Evolutionary conservation across 192 early-diverging fungal species (phyloP).

Genomic region (Gaertneriomyces semiglobifer): DNA sequence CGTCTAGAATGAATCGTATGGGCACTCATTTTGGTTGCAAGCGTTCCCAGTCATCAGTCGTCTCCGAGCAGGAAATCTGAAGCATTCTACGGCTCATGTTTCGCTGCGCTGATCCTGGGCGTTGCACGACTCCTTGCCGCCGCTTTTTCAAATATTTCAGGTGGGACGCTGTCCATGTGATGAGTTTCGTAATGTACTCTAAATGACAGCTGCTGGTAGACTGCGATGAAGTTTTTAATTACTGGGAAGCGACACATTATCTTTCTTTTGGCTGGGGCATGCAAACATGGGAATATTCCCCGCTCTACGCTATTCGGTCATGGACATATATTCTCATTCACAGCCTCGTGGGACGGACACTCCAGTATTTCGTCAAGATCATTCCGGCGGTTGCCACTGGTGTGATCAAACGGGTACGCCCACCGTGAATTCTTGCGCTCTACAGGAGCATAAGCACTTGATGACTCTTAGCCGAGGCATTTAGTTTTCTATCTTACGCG

Average conservation of each 20-base stretch:
- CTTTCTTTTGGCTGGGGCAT: slow-evolving; percentile 76
- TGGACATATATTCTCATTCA: slow-evolving; percentile 75
- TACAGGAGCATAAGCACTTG: no score
- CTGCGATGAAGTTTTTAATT: slow-evolving; percentile 94
- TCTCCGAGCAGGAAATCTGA: no score
- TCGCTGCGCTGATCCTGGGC: slow-evolving; percentile 54
- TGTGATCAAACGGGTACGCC: no score
- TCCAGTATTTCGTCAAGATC: neutral
- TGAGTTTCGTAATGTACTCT: neutral
- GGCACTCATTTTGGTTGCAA: no score
- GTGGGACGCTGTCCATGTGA: neutral
- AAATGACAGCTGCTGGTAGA: slow-evolving; percentile 38
- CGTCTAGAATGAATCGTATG: no score
- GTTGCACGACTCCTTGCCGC: slow-evolving; percentile 53
- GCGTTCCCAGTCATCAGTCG: no score
- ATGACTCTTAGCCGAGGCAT: no score
- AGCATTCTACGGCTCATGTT: neutral
- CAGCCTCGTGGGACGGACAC: slow-evolving; percentile 34
- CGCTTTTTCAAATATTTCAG: slow-evolving; percentile 49
- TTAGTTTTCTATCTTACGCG: slow-evolving; percentile 25
- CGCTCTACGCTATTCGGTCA: slow-evolving; percentile 81
- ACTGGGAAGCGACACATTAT: slow-evolving; percentile 93
- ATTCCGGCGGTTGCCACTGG: no score
- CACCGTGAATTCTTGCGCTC: no score
- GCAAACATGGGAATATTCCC: slow-evolving; percentile 97